phyloP scores from a whole-genome alignment of 768 basidiomycete species.

The Imleria badia region DNA sequence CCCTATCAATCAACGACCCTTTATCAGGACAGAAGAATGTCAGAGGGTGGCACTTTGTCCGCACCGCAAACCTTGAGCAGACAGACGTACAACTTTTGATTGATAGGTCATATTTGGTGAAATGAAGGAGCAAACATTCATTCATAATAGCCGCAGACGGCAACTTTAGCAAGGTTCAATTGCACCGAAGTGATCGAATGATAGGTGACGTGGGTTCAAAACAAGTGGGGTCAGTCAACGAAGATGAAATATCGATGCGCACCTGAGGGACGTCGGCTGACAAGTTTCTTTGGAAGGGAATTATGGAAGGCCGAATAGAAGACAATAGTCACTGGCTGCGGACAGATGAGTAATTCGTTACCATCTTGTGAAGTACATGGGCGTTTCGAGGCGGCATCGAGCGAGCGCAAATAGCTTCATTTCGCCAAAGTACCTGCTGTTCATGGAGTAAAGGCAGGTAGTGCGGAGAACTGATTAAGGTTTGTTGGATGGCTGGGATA shows the following conservation, averaged over 20 bases:
- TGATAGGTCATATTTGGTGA: slow-evolving; percentile 1
- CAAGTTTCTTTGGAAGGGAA: not conserved
- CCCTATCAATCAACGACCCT: not conserved
- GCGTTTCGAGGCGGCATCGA: slow-evolving; percentile 13
- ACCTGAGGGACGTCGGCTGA: not conserved
- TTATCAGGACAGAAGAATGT: not conserved
- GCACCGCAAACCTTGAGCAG: not conserved
- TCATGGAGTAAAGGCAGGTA: slow-evolving; percentile 18
- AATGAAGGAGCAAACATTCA: slow-evolving; percentile 10
- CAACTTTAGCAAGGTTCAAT: not conserved
- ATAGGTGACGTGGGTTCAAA: not conserved
- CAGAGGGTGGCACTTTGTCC: not conserved
- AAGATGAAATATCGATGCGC: not conserved
- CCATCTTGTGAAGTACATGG: slow-evolving; percentile 23
- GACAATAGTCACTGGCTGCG: slow-evolving; percentile 10
- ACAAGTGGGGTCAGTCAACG: not conserved
- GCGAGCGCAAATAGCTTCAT: slow-evolving; percentile 21
- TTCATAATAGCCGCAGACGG: not conserved
- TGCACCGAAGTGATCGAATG: not conserved
- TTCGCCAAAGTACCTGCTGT: slow-evolving; percentile 21
- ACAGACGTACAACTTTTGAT: not conserved
- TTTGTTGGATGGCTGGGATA: slow-evolving; percentile 25
- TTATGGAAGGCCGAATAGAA: slow-evolving; percentile 7
- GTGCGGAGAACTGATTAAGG: slow-evolving; percentile 24
- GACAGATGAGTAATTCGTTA: slow-evolving; percentile 28